Evolutionary conservation across 2,329 filamentous ascomycete genomes (phyloP).

Genomic region (Neofusicoccum parvum): DNA sequence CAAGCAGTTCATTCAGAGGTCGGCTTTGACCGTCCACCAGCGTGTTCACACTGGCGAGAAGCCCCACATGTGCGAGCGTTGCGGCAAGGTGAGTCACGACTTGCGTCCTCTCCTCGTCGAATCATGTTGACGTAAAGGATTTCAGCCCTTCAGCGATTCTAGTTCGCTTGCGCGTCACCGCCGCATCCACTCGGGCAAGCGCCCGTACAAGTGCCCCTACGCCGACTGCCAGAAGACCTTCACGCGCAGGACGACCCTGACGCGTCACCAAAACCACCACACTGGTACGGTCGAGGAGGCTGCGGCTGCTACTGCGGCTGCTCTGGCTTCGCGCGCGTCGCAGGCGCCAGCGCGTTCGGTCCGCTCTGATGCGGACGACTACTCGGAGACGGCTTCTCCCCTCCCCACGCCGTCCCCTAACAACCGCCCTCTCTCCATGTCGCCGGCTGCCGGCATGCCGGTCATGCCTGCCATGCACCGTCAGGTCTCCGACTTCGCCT

Average conservation of each 20-base stretch:
- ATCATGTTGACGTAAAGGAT: constrained; percentile 18
- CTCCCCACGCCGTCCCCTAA: constrained; percentile 80
- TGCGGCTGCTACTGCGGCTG: constrained; percentile 83
- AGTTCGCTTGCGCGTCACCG: constrained; percentile 92
- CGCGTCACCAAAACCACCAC: constrained; percentile 93
- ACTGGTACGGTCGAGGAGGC: constrained; percentile 94
- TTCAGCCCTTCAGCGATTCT: constrained; percentile 90
- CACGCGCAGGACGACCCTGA: constrained; percentile 90
- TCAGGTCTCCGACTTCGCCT: constrained; percentile 69
- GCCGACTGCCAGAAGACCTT: constrained; percentile 99
- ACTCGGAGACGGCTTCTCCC: constrained; percentile 72
- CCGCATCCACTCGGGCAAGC: constrained; percentile 91
- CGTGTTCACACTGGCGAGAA: constrained; percentile 98
- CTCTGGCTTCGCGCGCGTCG: constrained; percentile 63
- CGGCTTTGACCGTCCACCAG: constrained; percentile 90
- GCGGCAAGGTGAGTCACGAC: constrained; percentile 76
- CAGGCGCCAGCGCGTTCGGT: constrained; percentile 51
- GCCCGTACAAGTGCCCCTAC: constrained; percentile 96
- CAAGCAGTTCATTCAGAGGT: constrained; percentile 97
- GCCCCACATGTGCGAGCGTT: constrained; percentile 95
- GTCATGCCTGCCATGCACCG: constrained; percentile 70
- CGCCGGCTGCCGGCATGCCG: constrained; percentile 74
- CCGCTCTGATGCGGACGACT: constrained; percentile 70
- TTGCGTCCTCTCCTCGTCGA: constrained; percentile 1
- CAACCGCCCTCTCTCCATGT: constrained; percentile 78